These are phyloP conservation scores for Stramenopiles sp. DNA, from an alignment of 352 stramenopile genomes.

Conservation along the genomic window DNA sequence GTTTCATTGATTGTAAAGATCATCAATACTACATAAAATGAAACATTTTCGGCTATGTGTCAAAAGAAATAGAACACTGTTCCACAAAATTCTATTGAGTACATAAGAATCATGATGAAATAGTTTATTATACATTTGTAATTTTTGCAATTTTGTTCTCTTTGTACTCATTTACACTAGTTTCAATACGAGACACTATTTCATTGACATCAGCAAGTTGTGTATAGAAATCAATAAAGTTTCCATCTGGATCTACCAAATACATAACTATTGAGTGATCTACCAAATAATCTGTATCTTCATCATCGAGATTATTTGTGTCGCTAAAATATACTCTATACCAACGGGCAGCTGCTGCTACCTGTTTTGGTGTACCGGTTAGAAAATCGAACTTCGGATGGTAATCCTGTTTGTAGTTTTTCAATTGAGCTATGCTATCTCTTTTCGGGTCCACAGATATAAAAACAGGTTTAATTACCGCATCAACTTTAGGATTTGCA, in stretches of 20 bases:
- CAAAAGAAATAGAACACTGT: no score
- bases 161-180: no score
- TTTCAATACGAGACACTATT: no score
- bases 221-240: constrained; percentile 96
- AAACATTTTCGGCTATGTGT: no score
- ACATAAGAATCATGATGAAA: no score
- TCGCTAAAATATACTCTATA: constrained; percentile 97
- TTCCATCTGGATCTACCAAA: constrained; percentile 64
- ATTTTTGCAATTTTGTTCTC: no score
- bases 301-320: constrained; percentile 48
- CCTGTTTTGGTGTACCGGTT: constrained; percentile 50
- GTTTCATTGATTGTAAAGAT: no score
- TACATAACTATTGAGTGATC: constrained; percentile 99
- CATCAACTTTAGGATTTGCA: background rate
- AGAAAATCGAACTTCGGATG: constrained; percentile 29
- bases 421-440: constrained; percentile 77
- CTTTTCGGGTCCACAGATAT: constrained; percentile 82
- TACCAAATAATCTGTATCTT: constrained; percentile 94
- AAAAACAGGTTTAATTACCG: constrained; percentile 52
- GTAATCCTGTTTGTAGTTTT: constrained; percentile 67
- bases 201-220: constrained; percentile 34
- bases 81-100: no score
- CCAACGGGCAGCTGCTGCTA: constrained; percentile 75
- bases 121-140: no score
- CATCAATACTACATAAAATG: no score